Evolutionary conservation across 768 basidiomycete species (phyloP), one percentile per base, ranked within the genome.

Genomic region (Lactifluus rugatus): DNA sequence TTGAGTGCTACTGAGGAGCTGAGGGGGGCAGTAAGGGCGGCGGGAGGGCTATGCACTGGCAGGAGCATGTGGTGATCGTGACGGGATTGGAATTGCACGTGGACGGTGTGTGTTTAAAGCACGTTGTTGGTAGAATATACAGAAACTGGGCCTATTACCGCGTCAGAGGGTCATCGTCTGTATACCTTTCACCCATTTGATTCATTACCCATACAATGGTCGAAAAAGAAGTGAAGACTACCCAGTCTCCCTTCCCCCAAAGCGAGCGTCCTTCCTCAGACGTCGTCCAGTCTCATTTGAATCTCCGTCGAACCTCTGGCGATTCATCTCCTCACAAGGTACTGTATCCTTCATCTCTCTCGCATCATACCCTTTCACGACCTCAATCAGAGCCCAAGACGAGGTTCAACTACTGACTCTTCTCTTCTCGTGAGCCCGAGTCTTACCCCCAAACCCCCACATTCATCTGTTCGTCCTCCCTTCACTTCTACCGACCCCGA

Each of bases 371-470:
- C 85, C 54, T 78, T 91, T 31, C 81, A 90, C 66, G 84, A 89
- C 68, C 83, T 79, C 68, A 78, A 89, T 25, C 87, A 89, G 69
- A 87, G 79, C 54, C 89, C 89, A 67, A 81, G 88, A n/a, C 74
- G 87, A 57, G 87, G 87, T 58, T 90, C 89, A 2, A 85, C 89
- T 67, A 88, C 88, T 8, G 89, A 91, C 74, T 83, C 84, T 42
- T 76, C 89, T 50, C 86, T 88, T 71, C 82, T 83, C 58, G 75
- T 81, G 26, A 70, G 76, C 4, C 69, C 71, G 0, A 58, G 58
- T 54, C 65, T 60, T 57, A 68, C 49, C 52, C 58, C 36, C 45
- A 61, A 56, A 56, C 52, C 42, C 62, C 60, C 61, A 21, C 63
- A 58, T 51, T 56, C 58, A 54, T 68, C 63, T 51, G 56, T 64